phyloP scores from a whole-genome alignment of 2,329 filamentous ascomycete genomes.

The Plenodomus biglobosus region DNA sequence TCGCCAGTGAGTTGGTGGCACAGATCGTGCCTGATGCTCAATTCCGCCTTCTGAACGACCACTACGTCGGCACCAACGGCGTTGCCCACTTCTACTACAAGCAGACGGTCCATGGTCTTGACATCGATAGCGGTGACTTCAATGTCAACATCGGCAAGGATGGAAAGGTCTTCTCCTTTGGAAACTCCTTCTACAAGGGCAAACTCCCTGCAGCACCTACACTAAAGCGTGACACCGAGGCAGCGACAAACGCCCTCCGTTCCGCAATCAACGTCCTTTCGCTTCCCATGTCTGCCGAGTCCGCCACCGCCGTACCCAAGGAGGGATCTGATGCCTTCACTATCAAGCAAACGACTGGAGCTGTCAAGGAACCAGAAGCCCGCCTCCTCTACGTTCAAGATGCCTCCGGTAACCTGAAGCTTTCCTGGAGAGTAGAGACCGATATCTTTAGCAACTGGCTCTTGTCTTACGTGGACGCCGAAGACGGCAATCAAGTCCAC shows the following conservation, averaged over 20 bases:
- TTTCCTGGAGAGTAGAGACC: conserved; percentile 62
- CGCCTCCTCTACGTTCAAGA: conserved; percentile 59
- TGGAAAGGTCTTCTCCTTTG: conserved; percentile 60
- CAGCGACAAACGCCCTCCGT: conserved; percentile 50
- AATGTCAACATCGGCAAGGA: conserved; percentile 60
- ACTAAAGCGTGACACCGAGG: conserved; percentile 49
- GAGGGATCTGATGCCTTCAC: conserved; percentile 44
- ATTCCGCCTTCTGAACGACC: conserved; percentile 57
- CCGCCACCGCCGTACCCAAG: conserved; percentile 45
- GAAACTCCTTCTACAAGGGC: conserved; percentile 54
- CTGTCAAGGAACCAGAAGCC: conserved; percentile 56
- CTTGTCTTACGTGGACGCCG: conserved; percentile 59
- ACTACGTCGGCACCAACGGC: conserved; percentile 59
- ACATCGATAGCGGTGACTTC: conserved; percentile 63
- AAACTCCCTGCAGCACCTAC: conserved; percentile 43
- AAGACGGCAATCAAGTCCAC: conserved; percentile 51
- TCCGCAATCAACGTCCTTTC: conserved; percentile 45
- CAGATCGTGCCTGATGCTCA: conserved; percentile 38
- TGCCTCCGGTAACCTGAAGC: conserved; percentile 50
- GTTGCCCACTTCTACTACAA: conserved; percentile 62
- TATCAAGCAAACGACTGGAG: conserved; percentile 54
- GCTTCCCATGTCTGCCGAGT: conserved; percentile 47
- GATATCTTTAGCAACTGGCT: conserved; percentile 61
- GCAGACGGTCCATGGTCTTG: conserved; percentile 60
- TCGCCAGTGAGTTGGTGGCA: conserved; percentile 40